Evolutionary conservation across 768 basidiomycete species (phyloP).

Genomic region (Fomitopsis serialis): DNA sequence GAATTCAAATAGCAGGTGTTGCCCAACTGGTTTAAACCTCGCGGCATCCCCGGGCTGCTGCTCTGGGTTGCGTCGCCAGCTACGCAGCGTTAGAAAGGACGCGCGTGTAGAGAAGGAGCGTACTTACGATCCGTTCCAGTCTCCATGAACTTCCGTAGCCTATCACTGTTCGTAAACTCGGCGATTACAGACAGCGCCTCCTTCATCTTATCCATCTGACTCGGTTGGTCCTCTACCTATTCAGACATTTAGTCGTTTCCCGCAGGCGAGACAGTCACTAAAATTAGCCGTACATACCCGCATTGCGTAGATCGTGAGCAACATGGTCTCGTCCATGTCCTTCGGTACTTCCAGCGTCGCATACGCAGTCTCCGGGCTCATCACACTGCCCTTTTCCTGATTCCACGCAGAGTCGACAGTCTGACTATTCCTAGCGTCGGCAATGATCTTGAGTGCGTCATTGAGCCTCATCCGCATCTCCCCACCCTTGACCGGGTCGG

Average conservation of each 20-base stretch:
- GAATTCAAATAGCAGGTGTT: constrained; percentile 89
- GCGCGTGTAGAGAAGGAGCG: background rate
- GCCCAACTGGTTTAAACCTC: constrained; percentile 84
- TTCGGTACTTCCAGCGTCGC: constrained; percentile 61
- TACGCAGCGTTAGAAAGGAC: constrained; percentile 21
- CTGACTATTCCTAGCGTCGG: constrained; percentile 54
- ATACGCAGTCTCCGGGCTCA: constrained; percentile 72
- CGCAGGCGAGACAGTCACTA: constrained; percentile 1
- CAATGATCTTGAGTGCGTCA: constrained; percentile 64
- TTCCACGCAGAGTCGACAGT: constrained; percentile 47
- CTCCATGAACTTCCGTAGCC: constrained; percentile 57
- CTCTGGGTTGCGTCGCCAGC: constrained; percentile 59
- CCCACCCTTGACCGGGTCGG: constrained; percentile 35
- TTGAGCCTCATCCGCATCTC: constrained; percentile 50
- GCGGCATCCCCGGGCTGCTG: constrained; percentile 63
- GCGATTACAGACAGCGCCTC: constrained; percentile 73
- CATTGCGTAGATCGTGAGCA: constrained; percentile 67
- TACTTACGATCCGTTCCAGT: constrained; percentile 74
- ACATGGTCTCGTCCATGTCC: constrained; percentile 73
- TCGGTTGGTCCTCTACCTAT: constrained; percentile 69
- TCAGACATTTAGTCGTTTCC: constrained; percentile 1
- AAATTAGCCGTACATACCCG: constrained; percentile 42
- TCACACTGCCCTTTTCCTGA: constrained; percentile 45
- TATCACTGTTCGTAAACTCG: constrained; percentile 67
- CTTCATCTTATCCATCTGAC: constrained; percentile 62